Conservation (phyloP, 495 filamentous ascomycete species). For the Annulohypoxylon maeteangense region DNA sequence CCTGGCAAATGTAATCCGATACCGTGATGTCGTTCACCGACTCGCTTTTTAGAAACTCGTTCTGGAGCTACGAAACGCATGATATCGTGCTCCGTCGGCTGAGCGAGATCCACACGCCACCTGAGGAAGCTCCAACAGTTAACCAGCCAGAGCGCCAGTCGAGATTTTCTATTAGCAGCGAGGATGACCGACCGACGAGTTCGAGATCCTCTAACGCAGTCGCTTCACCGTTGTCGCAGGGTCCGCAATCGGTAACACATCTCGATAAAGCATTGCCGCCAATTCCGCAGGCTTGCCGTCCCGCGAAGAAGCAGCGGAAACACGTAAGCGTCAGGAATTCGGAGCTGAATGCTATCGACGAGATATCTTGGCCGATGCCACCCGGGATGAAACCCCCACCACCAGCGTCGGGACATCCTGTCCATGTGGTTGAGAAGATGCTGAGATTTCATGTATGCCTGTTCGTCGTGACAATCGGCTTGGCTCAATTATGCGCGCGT, state of each 20-base stretch:
- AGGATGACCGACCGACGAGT: slow-evolving; percentile 23
- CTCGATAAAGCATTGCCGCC: slow-evolving; percentile 30
- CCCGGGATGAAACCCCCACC: slow-evolving; percentile 19
- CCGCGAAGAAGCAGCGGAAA: slow-evolving; percentile 19
- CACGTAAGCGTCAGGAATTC: slow-evolving; percentile 25
- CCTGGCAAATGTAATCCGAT: neutral
- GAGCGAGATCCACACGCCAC: slow-evolving; percentile 17
- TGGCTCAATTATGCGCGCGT: slow-evolving; percentile 47
- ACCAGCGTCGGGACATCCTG: neutral
- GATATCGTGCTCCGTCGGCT: slow-evolving; percentile 30
- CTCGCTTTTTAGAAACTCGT: slow-evolving; percentile 33
- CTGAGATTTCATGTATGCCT: slow-evolving; percentile 18
- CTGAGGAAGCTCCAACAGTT: neutral
- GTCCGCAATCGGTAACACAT: neutral
- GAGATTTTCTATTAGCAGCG: slow-evolving; percentile 40
- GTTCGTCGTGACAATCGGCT: slow-evolving; percentile 44
- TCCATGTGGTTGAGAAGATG: slow-evolving; percentile 10
- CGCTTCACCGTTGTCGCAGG: slow-evolving; percentile 8
- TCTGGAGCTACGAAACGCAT: slow-evolving; percentile 39
- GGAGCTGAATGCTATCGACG: slow-evolving; percentile 22
- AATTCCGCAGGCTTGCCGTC: slow-evolving; percentile 20
- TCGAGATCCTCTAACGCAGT: slow-evolving; percentile 15
- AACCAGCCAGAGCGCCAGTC: slow-evolving; percentile 18
- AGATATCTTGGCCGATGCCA: slow-evolving; percentile 38
- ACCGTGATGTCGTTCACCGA: slow-evolving; percentile 32